These are phyloP conservation scores for Fraxinus sp. DNA, from an alignment of 305 asterid genomes.

Conservation along the genomic window DNA sequence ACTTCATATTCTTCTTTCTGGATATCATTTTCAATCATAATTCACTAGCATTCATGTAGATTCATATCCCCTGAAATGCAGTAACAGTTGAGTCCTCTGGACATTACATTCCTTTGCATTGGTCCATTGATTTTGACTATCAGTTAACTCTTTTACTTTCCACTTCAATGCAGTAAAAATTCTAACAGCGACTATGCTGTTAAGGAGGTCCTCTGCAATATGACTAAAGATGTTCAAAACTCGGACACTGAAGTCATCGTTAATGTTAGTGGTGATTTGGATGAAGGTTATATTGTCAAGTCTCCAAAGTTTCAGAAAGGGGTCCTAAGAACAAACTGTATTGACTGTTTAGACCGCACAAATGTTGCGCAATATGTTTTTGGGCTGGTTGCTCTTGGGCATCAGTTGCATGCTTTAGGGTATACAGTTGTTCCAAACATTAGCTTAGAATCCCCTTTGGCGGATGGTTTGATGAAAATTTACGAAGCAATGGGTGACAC, in stretches of 20 bases:
- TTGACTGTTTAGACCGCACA: conserved; percentile 95
- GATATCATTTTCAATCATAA: neutral
- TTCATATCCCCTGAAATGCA: neutral
- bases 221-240: conserved; percentile 20
- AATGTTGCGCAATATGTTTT: conserved; percentile 86
- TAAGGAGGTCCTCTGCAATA: conserved; percentile 28
- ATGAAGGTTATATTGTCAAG: conserved; percentile 33
- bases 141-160: conserved; percentile 27
- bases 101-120: neutral
- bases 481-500: conserved; percentile 96
- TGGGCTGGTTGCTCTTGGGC: conserved; percentile 80
- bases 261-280: conserved; percentile 22
- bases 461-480: conserved; percentile 69
- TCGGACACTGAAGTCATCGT: conserved; percentile 22
- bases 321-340: conserved; percentile 87
- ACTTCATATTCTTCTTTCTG: neutral
- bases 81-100: neutral
- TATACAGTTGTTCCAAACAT: conserved; percentile 48
- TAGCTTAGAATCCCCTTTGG: conserved; percentile 58
- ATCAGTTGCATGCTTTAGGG: conserved; percentile 79
- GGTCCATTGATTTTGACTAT: conserved; percentile 5
- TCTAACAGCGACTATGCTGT: conserved; percentile 35
- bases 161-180: conserved; percentile 38
- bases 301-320: conserved; percentile 70
- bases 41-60: neutral